Evolutionary conservation across 169 alveolate genomes (phyloP), one percentile per base, ranked within the genome.

Genomic region (Plasmodium gonderi): DNA sequence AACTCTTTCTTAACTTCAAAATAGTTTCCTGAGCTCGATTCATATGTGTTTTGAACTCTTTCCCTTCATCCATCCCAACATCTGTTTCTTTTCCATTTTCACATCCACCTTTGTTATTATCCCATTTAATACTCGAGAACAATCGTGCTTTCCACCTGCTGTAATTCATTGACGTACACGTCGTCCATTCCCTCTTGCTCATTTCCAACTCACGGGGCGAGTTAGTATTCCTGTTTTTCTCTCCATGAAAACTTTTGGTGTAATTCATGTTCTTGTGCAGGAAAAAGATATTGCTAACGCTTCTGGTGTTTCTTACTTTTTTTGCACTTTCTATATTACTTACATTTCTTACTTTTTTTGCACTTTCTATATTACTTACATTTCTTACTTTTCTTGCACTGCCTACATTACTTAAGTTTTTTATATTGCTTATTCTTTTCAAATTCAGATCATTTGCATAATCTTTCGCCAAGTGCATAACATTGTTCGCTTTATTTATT

Each of bases 1-100:
- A 83, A n/a, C 31, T 68, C n/a, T 83, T 74, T n/a, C 60, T 36
- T 47, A 83, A 6, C 9, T 83, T 83, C 14, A 68, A 20, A 20
- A 60, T 23, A 36, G 72, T 20, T 60, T 60, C 7, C 9, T 60
- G 72, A 23, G 72, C 38, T 60, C 9, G 7, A 36, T 20, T 60
- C 2, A 60, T 20, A 5, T 60, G 7, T 14, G 0, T 14, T 60
- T 60, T 20, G 12, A 14, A 4, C 38, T 60, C 72, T 36, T 20
- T 60, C 72, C 38, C 12, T 20, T 60, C 40, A 4, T 60, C 33
- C 17, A 23, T 60, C 9, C 9, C 26, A 1, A 2, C 72, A 60
- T 20, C 14, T 5, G 11, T 20, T 60, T 60, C 36, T 1, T 60
- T 20, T 0, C 9, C 72, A 0, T 11, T 36, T 60, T n/a, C 72